Evolutionary conservation across 108 stramenopile species (phyloP).

Genomic region (Craspedostauros australis): DNA sequence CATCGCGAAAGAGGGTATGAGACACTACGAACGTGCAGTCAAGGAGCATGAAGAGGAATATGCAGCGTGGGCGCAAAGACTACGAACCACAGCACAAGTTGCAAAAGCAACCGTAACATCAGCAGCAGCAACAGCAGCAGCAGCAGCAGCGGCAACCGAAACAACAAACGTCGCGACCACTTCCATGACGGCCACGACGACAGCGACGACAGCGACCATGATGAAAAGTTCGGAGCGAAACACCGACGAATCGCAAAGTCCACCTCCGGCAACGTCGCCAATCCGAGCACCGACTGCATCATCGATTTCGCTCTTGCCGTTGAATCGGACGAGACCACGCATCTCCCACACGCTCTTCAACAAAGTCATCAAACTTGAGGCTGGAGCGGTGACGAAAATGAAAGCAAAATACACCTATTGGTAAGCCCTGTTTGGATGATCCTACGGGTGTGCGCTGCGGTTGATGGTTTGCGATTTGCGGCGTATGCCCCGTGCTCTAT

Average conservation of each 20-base stretch:
- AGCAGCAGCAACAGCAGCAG: neutral
- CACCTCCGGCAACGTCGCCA: too few relatives aligned
- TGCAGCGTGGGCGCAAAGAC: slow-evolving; percentile 12
- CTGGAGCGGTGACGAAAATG: slow-evolving; percentile 31
- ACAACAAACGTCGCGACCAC: slow-evolving; percentile 16
- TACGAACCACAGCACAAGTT: too few relatives aligned
- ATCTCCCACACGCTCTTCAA: slow-evolving; percentile 72
- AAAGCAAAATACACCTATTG: slow-evolving; percentile 21
- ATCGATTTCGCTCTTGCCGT: too few relatives aligned
- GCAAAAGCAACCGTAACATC: slow-evolving; percentile 5
- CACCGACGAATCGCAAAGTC: too few relatives aligned
- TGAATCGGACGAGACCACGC: too few relatives aligned
- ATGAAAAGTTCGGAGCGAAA: too few relatives aligned
- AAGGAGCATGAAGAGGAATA: slow-evolving; percentile 10
- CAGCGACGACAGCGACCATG: too few relatives aligned
- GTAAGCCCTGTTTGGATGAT: slow-evolving; percentile 8
- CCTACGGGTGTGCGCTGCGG: neutral
- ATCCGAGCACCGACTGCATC: too few relatives aligned
- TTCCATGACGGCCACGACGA: too few relatives aligned
- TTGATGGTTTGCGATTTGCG: neutral
- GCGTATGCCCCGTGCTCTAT: neutral
- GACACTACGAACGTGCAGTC: slow-evolving; percentile 10
- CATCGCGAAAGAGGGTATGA: slow-evolving; percentile 18
- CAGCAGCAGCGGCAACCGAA: slow-evolving; percentile 6
- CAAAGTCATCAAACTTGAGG: slow-evolving; percentile 72